Evolutionary conservation across 192 early-diverging fungal species (phyloP).

Genomic region (Coemansia sp.): DNA sequence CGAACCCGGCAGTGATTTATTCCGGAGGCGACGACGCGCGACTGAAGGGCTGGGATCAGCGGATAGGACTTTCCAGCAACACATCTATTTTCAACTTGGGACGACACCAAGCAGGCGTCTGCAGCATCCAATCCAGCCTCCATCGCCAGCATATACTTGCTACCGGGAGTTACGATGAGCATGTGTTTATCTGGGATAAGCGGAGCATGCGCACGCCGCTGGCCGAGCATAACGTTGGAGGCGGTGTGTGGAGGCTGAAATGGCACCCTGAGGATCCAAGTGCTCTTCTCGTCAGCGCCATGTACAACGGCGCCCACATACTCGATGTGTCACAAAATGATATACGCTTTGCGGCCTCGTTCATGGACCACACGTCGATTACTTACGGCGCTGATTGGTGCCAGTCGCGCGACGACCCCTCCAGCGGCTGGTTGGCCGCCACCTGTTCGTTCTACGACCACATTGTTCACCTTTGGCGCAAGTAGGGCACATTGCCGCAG

Average conservation of each 20-base stretch:
- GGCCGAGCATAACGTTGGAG: conserved; percentile 66
- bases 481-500: background rate
- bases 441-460: conserved; percentile 86
- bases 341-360: conserved; percentile 30
- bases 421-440: conserved; percentile 52
- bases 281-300: conserved; percentile 74
- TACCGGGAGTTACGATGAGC: conserved; percentile 93
- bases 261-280: conserved; percentile 80
- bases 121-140: conserved; percentile 83
- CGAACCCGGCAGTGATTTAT: conserved; percentile 68
- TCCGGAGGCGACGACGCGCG: conserved; percentile 80
- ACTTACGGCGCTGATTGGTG: conserved; percentile 80
- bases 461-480: conserved; percentile 65
- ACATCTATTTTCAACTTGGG: conserved; percentile 62
- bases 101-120: conserved; percentile 87
- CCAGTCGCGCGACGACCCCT: conserved; percentile 26
- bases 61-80: conserved; percentile 47
- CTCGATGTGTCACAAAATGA: conserved; percentile 49
- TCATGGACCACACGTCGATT: conserved; percentile 73
- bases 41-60: conserved; percentile 86
- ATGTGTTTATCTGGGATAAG: conserved; percentile 87
- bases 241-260: conserved; percentile 93
- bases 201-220: conserved; percentile 77
- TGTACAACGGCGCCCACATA: conserved; percentile 91
- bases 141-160: conserved; percentile 75